A percentile compares a stretch with the other conserved stretches of the same genome.
phyloP scores from a whole-genome alignment of 305 asterid genomes.

The Solanum hybrid region DNA sequence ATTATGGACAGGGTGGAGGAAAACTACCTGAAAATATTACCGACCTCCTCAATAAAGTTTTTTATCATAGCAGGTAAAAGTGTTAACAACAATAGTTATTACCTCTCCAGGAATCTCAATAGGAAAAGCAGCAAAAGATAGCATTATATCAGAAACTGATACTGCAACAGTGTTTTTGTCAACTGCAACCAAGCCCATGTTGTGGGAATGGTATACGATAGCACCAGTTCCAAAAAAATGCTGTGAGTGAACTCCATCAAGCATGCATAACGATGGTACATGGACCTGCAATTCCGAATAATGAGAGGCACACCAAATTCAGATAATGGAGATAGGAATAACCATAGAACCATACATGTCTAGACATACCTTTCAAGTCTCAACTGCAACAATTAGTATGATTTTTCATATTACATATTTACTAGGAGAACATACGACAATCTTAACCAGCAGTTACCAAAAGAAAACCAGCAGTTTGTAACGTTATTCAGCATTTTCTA shows the following conservation, averaged over 20 bases:
- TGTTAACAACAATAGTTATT: constrained; percentile 7
- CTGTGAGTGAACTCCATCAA: constrained; percentile 98
- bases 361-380: neutral
- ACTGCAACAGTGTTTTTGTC: constrained; percentile 98
- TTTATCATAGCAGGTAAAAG: neutral
- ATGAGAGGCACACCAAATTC: neutral
- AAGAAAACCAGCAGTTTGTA: neutral
- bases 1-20: constrained; percentile 98
- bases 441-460: neutral
- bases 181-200: constrained; percentile 89
- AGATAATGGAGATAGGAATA: neutral
- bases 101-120: constrained; percentile 99
- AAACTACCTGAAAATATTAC: constrained; percentile 63
- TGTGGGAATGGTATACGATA: constrained; percentile 77
- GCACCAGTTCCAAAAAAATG: constrained; percentile 97
- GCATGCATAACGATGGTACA: constrained; percentile 97
- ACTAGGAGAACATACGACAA: neutral
- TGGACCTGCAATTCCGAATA: constrained; percentile 59
- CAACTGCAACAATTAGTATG: neutral
- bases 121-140: constrained; percentile 98
- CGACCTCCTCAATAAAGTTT: constrained; percentile 12
- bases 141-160: constrained; percentile 92
- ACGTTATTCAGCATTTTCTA: neutral
- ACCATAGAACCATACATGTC: neutral
- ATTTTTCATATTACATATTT: neutral